Conservation (phyloP, 2,329 filamentous ascomycete species). For the Shiraia sp. region DNA sequence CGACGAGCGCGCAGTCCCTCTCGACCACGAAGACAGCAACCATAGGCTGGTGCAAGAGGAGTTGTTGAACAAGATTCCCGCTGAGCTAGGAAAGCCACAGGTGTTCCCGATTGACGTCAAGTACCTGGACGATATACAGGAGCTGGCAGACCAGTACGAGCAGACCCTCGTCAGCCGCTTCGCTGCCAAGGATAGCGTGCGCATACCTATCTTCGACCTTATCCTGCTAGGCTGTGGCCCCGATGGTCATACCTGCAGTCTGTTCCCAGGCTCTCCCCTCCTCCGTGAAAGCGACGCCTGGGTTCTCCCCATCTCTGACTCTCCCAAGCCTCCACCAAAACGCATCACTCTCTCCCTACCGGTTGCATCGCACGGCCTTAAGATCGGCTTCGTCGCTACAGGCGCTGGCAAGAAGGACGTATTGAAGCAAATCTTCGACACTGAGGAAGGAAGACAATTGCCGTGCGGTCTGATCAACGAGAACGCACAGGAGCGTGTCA, state of each 20-base stretch:
- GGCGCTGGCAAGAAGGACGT: conserved; percentile 88
- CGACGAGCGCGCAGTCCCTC: conserved; percentile 91
- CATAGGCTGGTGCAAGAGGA: conserved; percentile 86
- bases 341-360: conserved; percentile 92
- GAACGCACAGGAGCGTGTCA: conserved; percentile 79
- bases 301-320: conserved; percentile 90
- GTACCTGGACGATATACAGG: conserved; percentile 77
- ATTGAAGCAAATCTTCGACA: conserved; percentile 88
- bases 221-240: conserved; percentile 91
- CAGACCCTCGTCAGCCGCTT: conserved; percentile 83
- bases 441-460: conserved; percentile 69
- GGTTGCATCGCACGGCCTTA: conserved; percentile 83
- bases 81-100: conserved; percentile 64
- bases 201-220: conserved; percentile 92
- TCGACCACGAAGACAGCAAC: conserved; percentile 93
- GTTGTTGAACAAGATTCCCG: conserved; percentile 84
- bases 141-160: conserved; percentile 93
- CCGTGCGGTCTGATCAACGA: conserved; percentile 90
- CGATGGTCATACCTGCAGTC: conserved; percentile 94
- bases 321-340: conserved; percentile 88
- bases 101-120: conserved; percentile 78
- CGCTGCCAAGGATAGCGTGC: conserved; percentile 89
- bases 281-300: conserved; percentile 86
- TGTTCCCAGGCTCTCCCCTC: conserved; percentile 89
- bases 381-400: conserved; percentile 89